Evolutionary conservation across 805 yeast species (phyloP), one percentile per base, ranked within the genome.

Genomic region (Cyberlindnera americana): DNA sequence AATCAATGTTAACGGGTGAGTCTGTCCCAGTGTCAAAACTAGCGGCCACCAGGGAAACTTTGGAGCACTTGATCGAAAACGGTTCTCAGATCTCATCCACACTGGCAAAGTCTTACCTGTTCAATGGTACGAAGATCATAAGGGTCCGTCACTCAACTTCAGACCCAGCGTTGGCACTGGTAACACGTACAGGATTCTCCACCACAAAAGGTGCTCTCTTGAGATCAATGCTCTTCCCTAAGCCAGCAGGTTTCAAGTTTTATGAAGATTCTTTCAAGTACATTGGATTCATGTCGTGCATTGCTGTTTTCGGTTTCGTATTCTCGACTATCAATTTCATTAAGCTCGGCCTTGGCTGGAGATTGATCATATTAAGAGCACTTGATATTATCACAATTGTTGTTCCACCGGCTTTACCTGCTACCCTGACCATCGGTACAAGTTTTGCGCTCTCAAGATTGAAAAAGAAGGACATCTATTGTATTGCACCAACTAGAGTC

Each of bases 371-470:
- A 6, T 66, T 93, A 40, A 75, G 99, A 51, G 98, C 98, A 0
- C 67, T 93, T 40, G 99, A 93, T 64, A 77, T 93, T 37, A 83
- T 93, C 39, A 93, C 99, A 0, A 89, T 93, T 59, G 99, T 93
- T 6, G 96, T 93, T 1, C 99, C 99, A 1, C 99, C 99, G 1
- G 99, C 99, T 0, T 70, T 93, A 32, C 99, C 99, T 0, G 99
- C 99, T 0, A 93, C 99, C 0, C 67, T 93, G 45, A 89, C 99
- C 0, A 91, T 93, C 44, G 99, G 99, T 15, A 90, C 97, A 0
- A 87, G 91, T 49, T 90, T 93, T 67, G 95, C 99, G 0, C 64
- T 93, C 19, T 70, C 78, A 22, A 71, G 98, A 46, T 67, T 93
- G 46, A 79, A 87, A 46, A 64, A 72, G 44, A 74, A 75, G 44